phyloP scores from a whole-genome alignment of 208 protist genomes.

The Angomonas desouzai region DNA sequence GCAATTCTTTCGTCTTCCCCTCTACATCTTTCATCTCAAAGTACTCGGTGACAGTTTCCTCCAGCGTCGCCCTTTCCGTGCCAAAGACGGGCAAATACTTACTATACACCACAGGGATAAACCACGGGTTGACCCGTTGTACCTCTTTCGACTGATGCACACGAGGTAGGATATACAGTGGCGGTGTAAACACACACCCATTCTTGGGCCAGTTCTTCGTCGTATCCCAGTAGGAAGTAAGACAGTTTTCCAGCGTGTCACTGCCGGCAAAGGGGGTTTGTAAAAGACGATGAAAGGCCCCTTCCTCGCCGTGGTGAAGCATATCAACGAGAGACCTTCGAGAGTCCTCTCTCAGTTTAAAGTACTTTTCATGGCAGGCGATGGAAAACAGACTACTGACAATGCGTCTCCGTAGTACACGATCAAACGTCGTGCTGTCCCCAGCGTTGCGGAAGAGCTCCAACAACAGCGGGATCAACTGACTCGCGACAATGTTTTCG shows the following conservation, averaged over 20 bases:
- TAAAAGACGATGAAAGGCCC: conserved; percentile 34
- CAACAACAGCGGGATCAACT: conserved; percentile 73
- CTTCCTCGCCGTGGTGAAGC: conserved; percentile 34
- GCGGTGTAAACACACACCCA: conserved; percentile 54
- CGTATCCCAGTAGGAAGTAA: conserved; percentile 56
- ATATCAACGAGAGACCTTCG: conserved; percentile 36
- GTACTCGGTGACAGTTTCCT: conserved; percentile 67
- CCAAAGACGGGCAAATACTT: conserved; percentile 58
- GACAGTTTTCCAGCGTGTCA: conserved; percentile 16
- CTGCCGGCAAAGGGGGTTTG: conserved; percentile 10
- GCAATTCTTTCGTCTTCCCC: conserved; percentile 29
- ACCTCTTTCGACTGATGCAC: conserved; percentile 9
- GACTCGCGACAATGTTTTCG: conserved; percentile 50
- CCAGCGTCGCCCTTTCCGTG: conserved; percentile 44
- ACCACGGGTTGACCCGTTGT: conserved; percentile 14
- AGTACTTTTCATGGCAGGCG: conserved; percentile 62
- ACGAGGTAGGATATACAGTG: conserved; percentile 15
- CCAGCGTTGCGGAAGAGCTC: conserved; percentile 41
- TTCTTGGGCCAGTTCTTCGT: conserved; percentile 74
- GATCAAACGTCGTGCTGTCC: conserved; percentile 32
- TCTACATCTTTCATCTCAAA: conserved; percentile 69
- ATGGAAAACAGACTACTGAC: conserved; percentile 55
- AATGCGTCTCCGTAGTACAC: conserved; percentile 41
- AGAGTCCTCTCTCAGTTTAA: conserved; percentile 40
- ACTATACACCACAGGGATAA: conserved; percentile 76